Conservation (phyloP, 495 filamentous ascomycete genomes). For the Xylaria palmicola region DNA sequence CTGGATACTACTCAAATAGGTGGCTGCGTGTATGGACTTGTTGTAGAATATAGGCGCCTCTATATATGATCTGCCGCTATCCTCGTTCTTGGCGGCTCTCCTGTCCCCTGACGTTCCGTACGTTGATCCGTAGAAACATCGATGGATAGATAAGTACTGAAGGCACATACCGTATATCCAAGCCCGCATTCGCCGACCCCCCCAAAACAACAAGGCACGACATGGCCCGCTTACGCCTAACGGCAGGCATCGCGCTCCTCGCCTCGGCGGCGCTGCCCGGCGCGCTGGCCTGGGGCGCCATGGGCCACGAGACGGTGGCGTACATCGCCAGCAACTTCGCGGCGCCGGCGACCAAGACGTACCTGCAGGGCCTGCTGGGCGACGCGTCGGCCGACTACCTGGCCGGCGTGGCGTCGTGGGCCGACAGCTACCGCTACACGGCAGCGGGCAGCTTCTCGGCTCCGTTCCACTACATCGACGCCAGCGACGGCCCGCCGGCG, state of each 20-base stretch:
- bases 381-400: conserved; percentile 54
- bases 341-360: conserved; percentile 40
- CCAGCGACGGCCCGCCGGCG: conserved; percentile 59
- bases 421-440: conserved; percentile 57
- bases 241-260: conserved; percentile 14
- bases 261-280: conserved; percentile 23
- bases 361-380: conserved; percentile 48
- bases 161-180: no score
- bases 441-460: conserved; percentile 52
- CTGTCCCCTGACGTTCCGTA: no score
- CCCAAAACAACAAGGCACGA: neutral
- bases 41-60: neutral
- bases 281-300: conserved; percentile 31
- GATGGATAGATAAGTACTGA: no score
- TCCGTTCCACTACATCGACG: conserved; percentile 63
- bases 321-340: conserved; percentile 56
- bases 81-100: neutral
- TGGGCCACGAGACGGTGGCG: conserved; percentile 61
- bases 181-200: neutral
- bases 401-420: conserved; percentile 61
- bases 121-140: no score
- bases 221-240: conserved; percentile 21
- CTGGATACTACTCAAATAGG: no score
- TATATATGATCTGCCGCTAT: neutral
- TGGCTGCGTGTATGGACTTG: neutral